A percentile compares a stretch with the other conserved stretches of the same genome.
Evolutionary conservation across 495 filamentous ascomycete species (phyloP).

Genomic region (Cryomyces minteri): DNA sequence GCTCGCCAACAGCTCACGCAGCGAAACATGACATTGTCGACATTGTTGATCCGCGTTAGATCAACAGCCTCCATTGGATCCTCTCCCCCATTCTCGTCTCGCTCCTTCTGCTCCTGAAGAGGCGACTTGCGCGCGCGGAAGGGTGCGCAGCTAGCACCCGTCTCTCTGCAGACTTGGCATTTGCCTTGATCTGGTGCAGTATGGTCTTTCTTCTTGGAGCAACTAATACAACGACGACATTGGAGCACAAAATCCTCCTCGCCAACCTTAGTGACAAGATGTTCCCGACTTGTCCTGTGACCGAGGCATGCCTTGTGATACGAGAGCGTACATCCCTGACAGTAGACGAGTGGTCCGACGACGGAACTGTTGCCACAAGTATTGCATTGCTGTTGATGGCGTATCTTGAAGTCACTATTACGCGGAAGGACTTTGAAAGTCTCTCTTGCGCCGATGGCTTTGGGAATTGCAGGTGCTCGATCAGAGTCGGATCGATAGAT

Average conservation of each 20-base stretch:
- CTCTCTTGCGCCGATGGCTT: conserved; percentile 47
- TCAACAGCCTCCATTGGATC: conserved; percentile 55
- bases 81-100: conserved; percentile 53
- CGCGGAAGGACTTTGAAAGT: conserved; percentile 35
- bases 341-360: conserved; percentile 41
- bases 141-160: conserved; percentile 42
- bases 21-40: conserved; percentile 56
- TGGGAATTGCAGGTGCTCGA: conserved; percentile 22
- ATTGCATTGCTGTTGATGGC: conserved; percentile 55
- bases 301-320: conserved; percentile 77
- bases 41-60: conserved; percentile 48
- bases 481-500: conserved; percentile 31
- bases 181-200: conserved; percentile 45
- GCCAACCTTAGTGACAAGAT: conserved; percentile 83
- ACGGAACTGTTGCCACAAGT: conserved; percentile 37
- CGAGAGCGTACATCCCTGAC: conserved; percentile 73
- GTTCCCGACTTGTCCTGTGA: conserved; percentile 50
- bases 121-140: conserved; percentile 53
- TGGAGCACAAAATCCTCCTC: conserved; percentile 69
- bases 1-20: conserved; percentile 59
- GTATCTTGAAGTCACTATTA: conserved; percentile 40
- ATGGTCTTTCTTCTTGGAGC: conserved; percentile 43
- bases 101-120: conserved; percentile 63
- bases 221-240: conserved; percentile 66
- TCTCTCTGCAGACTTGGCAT: conserved; percentile 48